Evolutionary conservation across 148 eudicot genomes (phyloP).

Genomic region (Persicaria tinctoria): DNA sequence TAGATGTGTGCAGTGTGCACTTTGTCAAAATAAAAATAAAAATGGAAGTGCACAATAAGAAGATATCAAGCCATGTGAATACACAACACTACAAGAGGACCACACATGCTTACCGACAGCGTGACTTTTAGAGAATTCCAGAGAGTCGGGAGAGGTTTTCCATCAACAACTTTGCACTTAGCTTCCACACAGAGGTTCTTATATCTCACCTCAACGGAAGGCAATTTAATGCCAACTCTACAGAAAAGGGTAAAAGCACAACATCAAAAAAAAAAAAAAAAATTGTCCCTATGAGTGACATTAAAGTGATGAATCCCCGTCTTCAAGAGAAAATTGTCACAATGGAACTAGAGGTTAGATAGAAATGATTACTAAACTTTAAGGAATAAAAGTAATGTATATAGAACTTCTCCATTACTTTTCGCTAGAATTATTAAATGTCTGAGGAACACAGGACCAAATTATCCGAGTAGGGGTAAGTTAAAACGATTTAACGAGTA

Average conservation of each 20-base stretch:
- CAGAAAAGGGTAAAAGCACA: slow-evolving; percentile 5
- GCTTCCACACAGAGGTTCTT: slow-evolving; percentile 56
- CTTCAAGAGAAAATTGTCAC: too few relatives aligned
- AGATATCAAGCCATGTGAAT: background rate
- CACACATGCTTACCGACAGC: slow-evolving; percentile 35
- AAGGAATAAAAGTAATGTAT: too few relatives aligned
- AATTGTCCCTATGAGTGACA: background rate
- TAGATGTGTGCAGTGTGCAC: background rate
- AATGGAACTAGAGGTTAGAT: too few relatives aligned
- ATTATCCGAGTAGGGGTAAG: too few relatives aligned
- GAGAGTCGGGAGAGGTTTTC: slow-evolving; percentile 86
- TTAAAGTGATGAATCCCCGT: too few relatives aligned
- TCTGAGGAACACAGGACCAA: too few relatives aligned
- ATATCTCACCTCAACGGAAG: slow-evolving; percentile 68
- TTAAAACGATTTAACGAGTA: too few relatives aligned
- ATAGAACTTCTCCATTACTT: too few relatives aligned
- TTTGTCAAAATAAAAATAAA: too few relatives aligned
- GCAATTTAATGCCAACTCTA: slow-evolving; percentile 71
- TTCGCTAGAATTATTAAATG: too few relatives aligned
- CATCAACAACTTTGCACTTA: slow-evolving; percentile 63
- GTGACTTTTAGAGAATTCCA: slow-evolving; percentile 70
- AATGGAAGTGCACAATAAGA: background rate
- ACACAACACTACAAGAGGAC: background rate
- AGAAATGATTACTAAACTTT: too few relatives aligned
- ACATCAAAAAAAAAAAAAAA: background rate